Base-by-base conservation (phyloP, 176 grass and related monocot genomes). In the Bromus sterilis region DNA sequence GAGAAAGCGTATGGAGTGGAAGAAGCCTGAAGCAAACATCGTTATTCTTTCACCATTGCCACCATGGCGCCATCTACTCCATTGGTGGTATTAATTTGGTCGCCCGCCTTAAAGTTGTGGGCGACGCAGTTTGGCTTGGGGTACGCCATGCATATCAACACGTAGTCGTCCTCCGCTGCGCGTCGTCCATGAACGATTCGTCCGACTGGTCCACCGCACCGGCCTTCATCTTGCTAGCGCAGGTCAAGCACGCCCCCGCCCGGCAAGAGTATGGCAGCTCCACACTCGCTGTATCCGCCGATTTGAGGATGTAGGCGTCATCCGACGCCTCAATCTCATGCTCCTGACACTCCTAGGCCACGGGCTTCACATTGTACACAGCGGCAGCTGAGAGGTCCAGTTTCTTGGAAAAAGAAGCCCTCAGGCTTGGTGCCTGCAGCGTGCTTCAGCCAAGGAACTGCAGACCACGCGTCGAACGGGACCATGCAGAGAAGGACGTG, bases 201-300 rank as follows among this genome's bases (percentile, higher is more conserved):
- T 97, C 94, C 0, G 92, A 87, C 78, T 94, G 94, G 79, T 97
- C 94, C 0, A 97, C 94, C 0, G 51, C 14, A 8, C 94, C 94
- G 1, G 39, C 1, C 46, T 63, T 78, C 0, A 94, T 88, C 48
- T 92, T 86, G n/a, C n/a, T n/a, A n/a, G n/a, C n/a, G n/a, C n/a
- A n/a, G n/a, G n/a, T n/a, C n/a, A n/a, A n/a, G n/a, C 94, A 97
- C 12, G 94, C 89, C 2, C 94, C 94, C 0, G 94, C 94, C 14
- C 94, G 87, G 80, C 94, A 97, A 0, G 94, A 97, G 74, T 97
- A 97, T 6, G 94, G 94, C 66, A 97, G 53, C 77, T 97, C 94
- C 5, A 97, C 70, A 1, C 92, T 89, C 0, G 78, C 88, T 0
- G 51, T 68, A 80, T 97, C 94, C 4, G 94, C 92, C 0, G 87